phyloP scores from a whole-genome alignment of 1,284 basidiomycete species.

The Cutaneotrichosporon sp. region DNA sequence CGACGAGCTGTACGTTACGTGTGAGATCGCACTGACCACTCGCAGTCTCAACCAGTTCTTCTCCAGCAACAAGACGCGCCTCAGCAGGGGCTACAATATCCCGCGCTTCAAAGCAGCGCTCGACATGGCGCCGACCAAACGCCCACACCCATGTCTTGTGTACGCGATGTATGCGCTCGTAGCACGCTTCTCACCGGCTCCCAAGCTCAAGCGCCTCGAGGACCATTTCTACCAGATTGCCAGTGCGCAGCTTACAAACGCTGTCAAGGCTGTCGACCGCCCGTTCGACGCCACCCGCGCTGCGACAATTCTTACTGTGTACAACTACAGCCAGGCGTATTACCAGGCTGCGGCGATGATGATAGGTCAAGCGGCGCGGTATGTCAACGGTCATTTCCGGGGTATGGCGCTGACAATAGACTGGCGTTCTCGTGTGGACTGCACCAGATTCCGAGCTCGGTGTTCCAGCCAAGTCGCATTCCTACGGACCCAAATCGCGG shows the following conservation, averaged over 20 bases:
- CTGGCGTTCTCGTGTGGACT: constrained; percentile 41
- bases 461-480: constrained; percentile 26
- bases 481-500: constrained; percentile 14
- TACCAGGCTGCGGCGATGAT: constrained; percentile 46
- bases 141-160: constrained; percentile 45
- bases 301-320: constrained; percentile 38
- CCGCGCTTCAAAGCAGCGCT: constrained; percentile 46
- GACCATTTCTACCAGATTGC: constrained; percentile 41
- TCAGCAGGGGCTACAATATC: constrained; percentile 33
- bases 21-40: not conserved
- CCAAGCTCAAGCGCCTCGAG: constrained; percentile 37
- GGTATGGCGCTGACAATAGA: not conserved
- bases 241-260: constrained; percentile 32
- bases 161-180: constrained; percentile 48
- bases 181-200: constrained; percentile 34
- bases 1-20: constrained; percentile 40
- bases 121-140: constrained; percentile 33
- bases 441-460: constrained; percentile 34
- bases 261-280: constrained; percentile 33
- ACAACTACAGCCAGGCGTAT: constrained; percentile 38
- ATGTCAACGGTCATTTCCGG: not conserved
- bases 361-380: constrained; percentile 35
- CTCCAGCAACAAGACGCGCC: constrained; percentile 20
- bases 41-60: constrained; percentile 43
- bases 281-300: constrained; percentile 43